phyloP scores from a whole-genome alignment of 164 flowering plant genomes.

The Tetrastigma voinierianum region DNA sequence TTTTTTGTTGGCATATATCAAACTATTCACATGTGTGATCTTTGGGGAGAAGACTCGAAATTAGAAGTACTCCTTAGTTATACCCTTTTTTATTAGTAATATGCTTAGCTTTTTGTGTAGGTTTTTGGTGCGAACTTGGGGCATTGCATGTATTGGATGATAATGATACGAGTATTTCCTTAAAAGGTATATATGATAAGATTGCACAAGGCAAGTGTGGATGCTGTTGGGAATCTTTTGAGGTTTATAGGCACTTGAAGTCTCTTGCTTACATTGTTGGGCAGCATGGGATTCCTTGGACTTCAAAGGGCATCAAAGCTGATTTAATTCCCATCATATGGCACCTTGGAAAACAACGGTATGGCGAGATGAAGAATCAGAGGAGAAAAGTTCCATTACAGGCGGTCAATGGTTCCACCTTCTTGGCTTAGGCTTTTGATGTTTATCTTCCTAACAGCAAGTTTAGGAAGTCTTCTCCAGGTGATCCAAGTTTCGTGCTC shows the following conservation, averaged over 20 bases:
- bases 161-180: constrained; percentile 28
- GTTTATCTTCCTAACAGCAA: constrained; percentile 84
- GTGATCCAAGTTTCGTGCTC: constrained; percentile 59
- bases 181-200: constrained; percentile 47
- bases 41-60: too few relatives aligned
- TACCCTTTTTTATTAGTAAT: too few relatives aligned
- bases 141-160: constrained; percentile 52
- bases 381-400: constrained; percentile 15
- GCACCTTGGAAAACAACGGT: constrained; percentile 7
- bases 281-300: constrained; percentile 67
- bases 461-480: constrained; percentile 79
- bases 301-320: constrained; percentile 36
- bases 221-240: constrained; percentile 64
- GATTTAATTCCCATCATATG: constrained; percentile 14
- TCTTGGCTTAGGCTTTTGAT: constrained; percentile 44
- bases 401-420: constrained; percentile 39
- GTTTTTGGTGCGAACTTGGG: constrained; percentile 68
- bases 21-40: too few relatives aligned
- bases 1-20: too few relatives aligned
- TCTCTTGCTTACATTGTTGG: constrained; percentile 78
- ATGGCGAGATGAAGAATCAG: constrained; percentile 9
- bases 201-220: constrained; percentile 46
- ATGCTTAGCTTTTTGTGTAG: constrained; percentile 21
- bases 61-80: too few relatives aligned
- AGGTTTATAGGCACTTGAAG: constrained; percentile 72